Evolutionary conservation across 176 grass and related monocot genomes (phyloP), one percentile per base, ranked within the genome.

Genomic region (Ampelocalamus luodianensis): DNA sequence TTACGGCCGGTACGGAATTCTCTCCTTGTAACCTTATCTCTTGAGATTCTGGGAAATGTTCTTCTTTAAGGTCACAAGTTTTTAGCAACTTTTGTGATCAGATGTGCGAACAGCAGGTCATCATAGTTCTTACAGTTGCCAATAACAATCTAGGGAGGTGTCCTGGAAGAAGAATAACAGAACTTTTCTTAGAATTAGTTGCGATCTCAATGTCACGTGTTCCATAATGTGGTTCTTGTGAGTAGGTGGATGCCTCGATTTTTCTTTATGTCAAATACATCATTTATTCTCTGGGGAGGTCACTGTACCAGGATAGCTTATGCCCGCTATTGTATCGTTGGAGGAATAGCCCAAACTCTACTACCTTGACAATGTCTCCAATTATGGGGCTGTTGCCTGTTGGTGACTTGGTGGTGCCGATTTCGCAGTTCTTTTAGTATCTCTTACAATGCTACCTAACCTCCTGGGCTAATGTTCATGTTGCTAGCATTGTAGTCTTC

Each of bases 1-100:
- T 91, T 48, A 76, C 78, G 22, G 49, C 75, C 53, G 80, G 89
- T 65, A 48, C 60, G 6, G 55, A 2, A 34, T 43, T 27, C n/a
- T 44, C 1, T 27, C 8, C n/a, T 29, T 26, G 27, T 13, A 39
- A 40, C 65, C 62, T 70, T 43, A 24, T 26, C 22, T 24, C 64
- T 34, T 39, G 0, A 70, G 64, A 22, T 68, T 53, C 20, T 53
- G 7, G 17, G 4, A 9, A 39, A 37, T 4, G 48, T 69, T 23
- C 16, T 59, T 8, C 20, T 53, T 68, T 6, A 27, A 48, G 16
- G 58, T 18, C 58, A 10, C 0, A 23, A 48, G 1, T 6, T 44
- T 46, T 12, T 50, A 62, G 3, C 1, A 75, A 22, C 22, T 55
- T 36, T 73, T 12, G 26, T 32, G 26, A 65, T 65, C 62, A 65